These are phyloP conservation scores for Pestalotiopsis sp. DNA, from an alignment of 2,329 filamentous ascomycete genomes.

Conservation along the genomic window DNA sequence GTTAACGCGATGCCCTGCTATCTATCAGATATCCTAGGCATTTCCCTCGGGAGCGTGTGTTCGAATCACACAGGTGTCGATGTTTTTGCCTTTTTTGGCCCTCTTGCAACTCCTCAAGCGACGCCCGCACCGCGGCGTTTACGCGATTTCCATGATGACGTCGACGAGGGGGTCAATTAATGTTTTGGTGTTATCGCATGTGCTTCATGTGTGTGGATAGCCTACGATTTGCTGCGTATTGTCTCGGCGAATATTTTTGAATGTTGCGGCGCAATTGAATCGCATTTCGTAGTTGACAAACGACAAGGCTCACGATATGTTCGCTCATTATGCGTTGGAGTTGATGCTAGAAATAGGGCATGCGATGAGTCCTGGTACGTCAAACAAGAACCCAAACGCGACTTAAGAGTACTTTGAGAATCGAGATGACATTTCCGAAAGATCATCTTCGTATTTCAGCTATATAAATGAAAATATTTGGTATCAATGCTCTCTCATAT, in stretches of 20 bases:
- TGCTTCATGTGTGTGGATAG: neutral
- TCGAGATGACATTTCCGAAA: neutral
- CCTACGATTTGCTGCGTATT: too few relatives aligned
- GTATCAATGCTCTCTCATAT: slow-evolving; percentile 11
- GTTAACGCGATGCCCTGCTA: slow-evolving; percentile 10
- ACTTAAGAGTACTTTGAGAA: neutral
- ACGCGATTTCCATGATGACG: too few relatives aligned
- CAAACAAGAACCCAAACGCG: too few relatives aligned
- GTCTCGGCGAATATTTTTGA: neutral
- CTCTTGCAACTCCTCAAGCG: neutral
- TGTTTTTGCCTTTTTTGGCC: slow-evolving; percentile 5
- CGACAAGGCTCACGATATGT: too few relatives aligned
- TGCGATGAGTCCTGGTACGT: neutral
- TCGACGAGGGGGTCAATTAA: neutral
- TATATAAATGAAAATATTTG: slow-evolving; percentile 11
- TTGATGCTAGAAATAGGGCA: neutral
- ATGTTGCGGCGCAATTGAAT: neutral
- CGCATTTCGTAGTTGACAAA: neutral
- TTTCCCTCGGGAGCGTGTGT: slow-evolving; percentile 41
- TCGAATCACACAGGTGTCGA: slow-evolving; percentile 41
- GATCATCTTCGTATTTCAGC: slow-evolving; percentile 4
- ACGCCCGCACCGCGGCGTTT: too few relatives aligned
- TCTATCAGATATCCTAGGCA: slow-evolving; percentile 19
- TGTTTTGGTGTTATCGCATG: neutral
- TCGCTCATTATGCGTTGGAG: neutral